A percentile compares a stretch with the other conserved stretches of the same genome.
These are phyloP conservation scores for Trypanosoma melophagium DNA, from an alignment of 208 protist species.

Conservation along the genomic window DNA sequence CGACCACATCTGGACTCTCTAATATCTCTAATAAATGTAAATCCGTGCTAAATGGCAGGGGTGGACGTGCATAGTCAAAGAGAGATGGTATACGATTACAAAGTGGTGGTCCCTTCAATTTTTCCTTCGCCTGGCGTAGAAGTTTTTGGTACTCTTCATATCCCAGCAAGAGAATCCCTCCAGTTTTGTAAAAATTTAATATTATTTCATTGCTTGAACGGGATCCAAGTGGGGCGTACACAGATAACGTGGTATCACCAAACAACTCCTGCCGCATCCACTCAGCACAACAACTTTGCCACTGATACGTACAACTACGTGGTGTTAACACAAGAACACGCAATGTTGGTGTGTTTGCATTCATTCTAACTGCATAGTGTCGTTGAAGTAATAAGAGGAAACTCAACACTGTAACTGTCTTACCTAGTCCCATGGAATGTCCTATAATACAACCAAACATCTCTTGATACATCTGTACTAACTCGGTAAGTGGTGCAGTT, in stretches of 20 bases:
- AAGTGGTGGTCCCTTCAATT: slow-evolving; percentile 10
- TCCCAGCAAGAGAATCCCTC: slow-evolving; percentile 75
- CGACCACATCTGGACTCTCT: slow-evolving; percentile 68
- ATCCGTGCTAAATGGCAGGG: slow-evolving; percentile 33
- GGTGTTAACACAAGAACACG: slow-evolving; percentile 76
- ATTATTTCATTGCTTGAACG: slow-evolving; percentile 26
- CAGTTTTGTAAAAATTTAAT: slow-evolving; percentile 48
- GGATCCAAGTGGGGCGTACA: slow-evolving; percentile 51
- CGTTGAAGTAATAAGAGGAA: slow-evolving; percentile 76
- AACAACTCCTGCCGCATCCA: slow-evolving; percentile 66
- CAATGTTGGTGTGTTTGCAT: slow-evolving; percentile 32
- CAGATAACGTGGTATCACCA: slow-evolving; percentile 30
- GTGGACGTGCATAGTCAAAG: slow-evolving; percentile 38
- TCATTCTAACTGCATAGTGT: slow-evolving; percentile 22
- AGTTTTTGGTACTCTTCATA: slow-evolving; percentile 84
- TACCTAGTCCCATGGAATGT: slow-evolving; percentile 90
- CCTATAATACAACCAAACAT: slow-evolving; percentile 76
- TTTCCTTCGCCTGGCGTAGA: slow-evolving; percentile 18
- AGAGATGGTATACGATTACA: slow-evolving; percentile 38
- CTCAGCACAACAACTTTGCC: slow-evolving; percentile 50
- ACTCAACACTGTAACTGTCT: slow-evolving; percentile 73
- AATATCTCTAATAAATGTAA: slow-evolving; percentile 59
- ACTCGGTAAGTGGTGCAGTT: slow-evolving; percentile 42
- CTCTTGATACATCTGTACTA: slow-evolving; percentile 47
- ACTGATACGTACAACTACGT: slow-evolving; percentile 69